Evolutionary conservation across 2,329 filamentous ascomycete genomes (phyloP).

Genomic region (Cytospora piceae): DNA sequence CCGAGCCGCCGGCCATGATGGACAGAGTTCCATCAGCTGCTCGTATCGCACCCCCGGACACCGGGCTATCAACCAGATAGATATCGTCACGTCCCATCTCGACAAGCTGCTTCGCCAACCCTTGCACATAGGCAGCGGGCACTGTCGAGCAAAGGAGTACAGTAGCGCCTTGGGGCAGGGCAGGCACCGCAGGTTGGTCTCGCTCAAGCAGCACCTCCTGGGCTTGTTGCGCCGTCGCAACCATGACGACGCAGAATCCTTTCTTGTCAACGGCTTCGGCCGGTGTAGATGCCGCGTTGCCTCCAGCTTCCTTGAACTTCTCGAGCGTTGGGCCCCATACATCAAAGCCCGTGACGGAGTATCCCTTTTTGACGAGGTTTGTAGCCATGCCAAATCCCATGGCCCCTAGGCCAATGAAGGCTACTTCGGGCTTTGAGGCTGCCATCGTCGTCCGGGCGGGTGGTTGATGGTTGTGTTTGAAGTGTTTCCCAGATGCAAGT

Average conservation of each 20-base stretch:
- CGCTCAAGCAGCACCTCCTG: conserved; percentile 67
- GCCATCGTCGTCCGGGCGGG: conserved; percentile 35
- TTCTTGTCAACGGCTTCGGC: conserved; percentile 63
- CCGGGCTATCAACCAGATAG: conserved; percentile 70
- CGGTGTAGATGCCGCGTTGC: conserved; percentile 61
- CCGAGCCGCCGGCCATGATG: conserved; percentile 71
- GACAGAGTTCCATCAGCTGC: conserved; percentile 74
- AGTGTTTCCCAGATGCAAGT: background rate
- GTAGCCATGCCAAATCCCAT: conserved; percentile 85
- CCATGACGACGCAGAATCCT: conserved; percentile 72
- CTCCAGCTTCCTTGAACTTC: conserved; percentile 66
- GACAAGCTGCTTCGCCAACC: conserved; percentile 60
- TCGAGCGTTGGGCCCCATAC: conserved; percentile 69
- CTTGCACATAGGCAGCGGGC: conserved; percentile 66
- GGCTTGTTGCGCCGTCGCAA: conserved; percentile 72
- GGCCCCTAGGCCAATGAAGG: conserved; percentile 76
- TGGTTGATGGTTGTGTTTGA: background rate
- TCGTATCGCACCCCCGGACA: conserved; percentile 70
- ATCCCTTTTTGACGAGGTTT: conserved; percentile 69
- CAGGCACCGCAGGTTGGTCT: conserved; percentile 50
- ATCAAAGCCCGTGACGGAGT: conserved; percentile 71
- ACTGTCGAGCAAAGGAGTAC: conserved; percentile 74
- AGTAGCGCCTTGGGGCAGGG: conserved; percentile 60
- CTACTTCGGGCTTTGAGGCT: conserved; percentile 47
- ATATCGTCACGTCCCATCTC: conserved; percentile 63